Conservation (phyloP, 2,329 filamentous ascomycete species). For the Metarhizium album region DNA sequence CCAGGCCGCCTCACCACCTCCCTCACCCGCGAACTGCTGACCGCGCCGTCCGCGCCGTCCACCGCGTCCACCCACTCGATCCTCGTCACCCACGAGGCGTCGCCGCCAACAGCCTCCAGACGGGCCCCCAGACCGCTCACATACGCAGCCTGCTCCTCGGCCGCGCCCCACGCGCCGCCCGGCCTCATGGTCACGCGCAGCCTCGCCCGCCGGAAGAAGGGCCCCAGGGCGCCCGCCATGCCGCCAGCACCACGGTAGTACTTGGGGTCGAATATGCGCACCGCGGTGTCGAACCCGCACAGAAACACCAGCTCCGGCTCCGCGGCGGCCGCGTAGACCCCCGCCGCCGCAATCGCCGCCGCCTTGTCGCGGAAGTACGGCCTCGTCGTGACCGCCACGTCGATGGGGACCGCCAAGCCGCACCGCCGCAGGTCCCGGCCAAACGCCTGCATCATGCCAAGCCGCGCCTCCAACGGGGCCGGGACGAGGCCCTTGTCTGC, state of each 20-base stretch:
- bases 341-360: conserved; percentile 37
- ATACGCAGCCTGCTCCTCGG: conserved; percentile 36
- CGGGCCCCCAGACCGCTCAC: conserved; percentile 36
- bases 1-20: conserved; percentile 37
- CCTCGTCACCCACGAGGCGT: conserved; percentile 44
- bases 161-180: conserved; percentile 46
- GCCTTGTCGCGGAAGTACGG: conserved; percentile 70
- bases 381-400: conserved; percentile 59
- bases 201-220: conserved; percentile 52
- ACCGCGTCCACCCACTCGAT: conserved; percentile 48
- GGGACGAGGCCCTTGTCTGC: conserved; percentile 58
- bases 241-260: conserved; percentile 42
- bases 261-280: conserved; percentile 60
- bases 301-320: conserved; percentile 51
- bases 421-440: conserved; percentile 41
- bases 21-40: conserved; percentile 55
- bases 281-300: conserved; percentile 65
- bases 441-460: conserved; percentile 63
- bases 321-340: conserved; percentile 27
- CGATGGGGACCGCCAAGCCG: conserved; percentile 30
- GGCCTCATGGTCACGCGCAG: conserved; percentile 55
- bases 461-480: conserved; percentile 53
- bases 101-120: conserved; percentile 42
- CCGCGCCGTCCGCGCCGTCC: conserved; percentile 21
- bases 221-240: conserved; percentile 44